These are phyloP conservation scores for Taphrina flavorubra DNA, from an alignment of 1,139 yeast species.

Conservation along the genomic window DNA sequence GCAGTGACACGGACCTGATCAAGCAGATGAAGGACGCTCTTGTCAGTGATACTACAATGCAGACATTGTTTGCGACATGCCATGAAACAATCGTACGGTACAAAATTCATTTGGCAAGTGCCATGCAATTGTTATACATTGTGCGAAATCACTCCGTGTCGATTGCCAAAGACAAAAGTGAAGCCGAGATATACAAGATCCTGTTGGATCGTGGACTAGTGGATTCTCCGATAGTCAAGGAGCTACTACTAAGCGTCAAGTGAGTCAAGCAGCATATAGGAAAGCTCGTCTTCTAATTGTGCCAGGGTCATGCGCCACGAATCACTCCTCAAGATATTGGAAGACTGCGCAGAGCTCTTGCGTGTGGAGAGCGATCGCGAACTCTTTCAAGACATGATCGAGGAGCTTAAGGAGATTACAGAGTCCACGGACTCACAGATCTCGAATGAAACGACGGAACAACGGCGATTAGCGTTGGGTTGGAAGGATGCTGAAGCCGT, in stretches of 20 bases:
- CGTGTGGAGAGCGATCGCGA: not conserved
- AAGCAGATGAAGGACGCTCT: constrained; percentile 11
- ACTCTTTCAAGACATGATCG: not conserved
- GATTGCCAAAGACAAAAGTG: not conserved
- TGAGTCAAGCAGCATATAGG: not conserved
- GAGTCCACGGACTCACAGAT: not conserved
- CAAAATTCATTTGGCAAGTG: constrained; percentile 10
- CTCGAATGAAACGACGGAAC: not conserved
- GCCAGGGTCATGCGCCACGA: constrained; percentile 17
- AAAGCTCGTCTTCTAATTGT: not conserved
- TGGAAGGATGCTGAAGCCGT: constrained; percentile 14
- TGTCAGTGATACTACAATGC: constrained; percentile 10
- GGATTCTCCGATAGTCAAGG: constrained; percentile 2
- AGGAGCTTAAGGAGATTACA: not conserved
- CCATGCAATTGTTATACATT: constrained; percentile 3
- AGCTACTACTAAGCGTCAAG: constrained; percentile 25
- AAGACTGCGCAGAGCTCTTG: not conserved
- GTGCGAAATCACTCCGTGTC: not conserved
- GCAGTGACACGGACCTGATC: not conserved
- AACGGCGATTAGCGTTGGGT: constrained; percentile 8
- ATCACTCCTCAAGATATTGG: not conserved
- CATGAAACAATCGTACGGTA: constrained; percentile 4
- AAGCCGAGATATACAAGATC: constrained; percentile 14
- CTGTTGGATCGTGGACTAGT: constrained; percentile 30
- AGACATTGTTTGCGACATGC: not conserved